Evolutionary conservation across 805 yeast genomes (phyloP).

Genomic region (Wickerhamiella bombiphila): DNA sequence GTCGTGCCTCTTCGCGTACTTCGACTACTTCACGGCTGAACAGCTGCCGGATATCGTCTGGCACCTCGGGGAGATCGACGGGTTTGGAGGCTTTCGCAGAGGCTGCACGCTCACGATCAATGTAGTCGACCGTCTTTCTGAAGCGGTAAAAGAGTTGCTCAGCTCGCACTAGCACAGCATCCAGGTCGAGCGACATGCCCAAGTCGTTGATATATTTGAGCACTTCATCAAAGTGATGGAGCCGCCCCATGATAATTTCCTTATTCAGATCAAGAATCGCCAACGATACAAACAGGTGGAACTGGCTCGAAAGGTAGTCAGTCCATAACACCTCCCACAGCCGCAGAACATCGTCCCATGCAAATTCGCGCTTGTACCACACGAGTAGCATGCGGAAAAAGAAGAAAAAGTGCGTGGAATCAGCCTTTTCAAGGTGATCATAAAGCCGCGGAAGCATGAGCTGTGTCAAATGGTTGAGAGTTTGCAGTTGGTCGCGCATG

Average conservation of each 20-base stretch:
- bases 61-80: conserved; percentile 21
- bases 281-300: conserved; percentile 72
- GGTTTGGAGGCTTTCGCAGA: not conserved
- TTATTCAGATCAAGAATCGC: conserved; percentile 84
- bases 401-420: conserved; percentile 79
- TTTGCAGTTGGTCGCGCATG: conserved; percentile 74
- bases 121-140: conserved; percentile 60
- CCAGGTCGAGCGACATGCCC: conserved; percentile 57
- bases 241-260: conserved; percentile 55
- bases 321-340: conserved; percentile 95
- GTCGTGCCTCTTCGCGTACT: conserved; percentile 40
- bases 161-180: conserved; percentile 67
- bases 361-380: conserved; percentile 88
- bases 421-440: conserved; percentile 72
- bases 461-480: conserved; percentile 72
- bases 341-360: conserved; percentile 56
- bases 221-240: conserved; percentile 77
- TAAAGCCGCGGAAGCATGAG: conserved; percentile 79
- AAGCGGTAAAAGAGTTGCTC: conserved; percentile 73
- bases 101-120: conserved; percentile 33
- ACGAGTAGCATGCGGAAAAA: conserved; percentile 90
- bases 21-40: conserved; percentile 48
- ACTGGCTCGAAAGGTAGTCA: conserved; percentile 72
- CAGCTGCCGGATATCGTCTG: conserved; percentile 42
- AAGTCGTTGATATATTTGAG: conserved; percentile 86